Conservation (phyloP, 176 grass and related monocot genomes). For the Carex myosuroides region DNA sequence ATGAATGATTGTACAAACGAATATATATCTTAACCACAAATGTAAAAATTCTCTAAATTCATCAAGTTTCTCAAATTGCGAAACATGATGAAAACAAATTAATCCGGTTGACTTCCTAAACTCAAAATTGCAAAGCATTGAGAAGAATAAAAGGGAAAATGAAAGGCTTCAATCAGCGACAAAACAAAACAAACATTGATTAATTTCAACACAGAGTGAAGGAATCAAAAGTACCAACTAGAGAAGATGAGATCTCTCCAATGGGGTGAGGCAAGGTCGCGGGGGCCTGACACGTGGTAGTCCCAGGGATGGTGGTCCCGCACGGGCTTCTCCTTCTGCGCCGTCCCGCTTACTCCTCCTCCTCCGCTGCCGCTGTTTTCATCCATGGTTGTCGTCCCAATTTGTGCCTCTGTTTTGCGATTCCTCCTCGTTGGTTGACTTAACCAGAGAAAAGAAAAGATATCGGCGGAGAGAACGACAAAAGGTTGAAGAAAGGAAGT, state of each 20-base stretch:
- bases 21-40: neutral
- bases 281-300: constrained; percentile 71
- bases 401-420: neutral
- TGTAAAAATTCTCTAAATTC: neutral
- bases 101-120: neutral
- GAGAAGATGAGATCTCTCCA: constrained; percentile 85
- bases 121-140: neutral
- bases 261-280: constrained; percentile 63
- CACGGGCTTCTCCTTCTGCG: neutral
- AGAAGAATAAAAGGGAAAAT: neutral
- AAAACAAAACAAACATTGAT: neutral
- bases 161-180: neutral
- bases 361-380: neutral
- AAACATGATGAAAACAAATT: neutral
- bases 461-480: neutral
- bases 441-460: neutral
- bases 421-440: neutral
- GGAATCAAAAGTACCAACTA: constrained; percentile 36
- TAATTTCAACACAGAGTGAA: neutral
- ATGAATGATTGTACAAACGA: neutral
- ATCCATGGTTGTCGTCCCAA: constrained; percentile 3
- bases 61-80: neutral
- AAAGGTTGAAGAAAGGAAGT: neutral
- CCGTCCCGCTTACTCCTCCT: neutral
- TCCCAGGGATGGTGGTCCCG: constrained; percentile 40